phyloP scores from a whole-genome alignment of 495 filamentous ascomycete genomes.

The Hyaloscypha bicolor region DNA sequence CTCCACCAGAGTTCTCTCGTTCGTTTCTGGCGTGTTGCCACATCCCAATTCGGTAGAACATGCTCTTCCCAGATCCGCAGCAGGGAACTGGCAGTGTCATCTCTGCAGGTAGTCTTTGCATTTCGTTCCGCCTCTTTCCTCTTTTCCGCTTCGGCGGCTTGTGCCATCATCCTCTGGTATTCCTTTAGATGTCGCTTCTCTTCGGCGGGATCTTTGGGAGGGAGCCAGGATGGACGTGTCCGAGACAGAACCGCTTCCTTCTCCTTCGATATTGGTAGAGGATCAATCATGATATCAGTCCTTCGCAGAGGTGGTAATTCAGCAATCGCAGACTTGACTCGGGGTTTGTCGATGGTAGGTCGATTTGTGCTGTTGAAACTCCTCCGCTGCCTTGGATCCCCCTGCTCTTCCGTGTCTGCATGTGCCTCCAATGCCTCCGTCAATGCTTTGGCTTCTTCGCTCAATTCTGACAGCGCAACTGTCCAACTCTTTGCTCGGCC shows the following conservation, averaged over 20 bases:
- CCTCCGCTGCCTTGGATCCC: constrained; percentile 36
- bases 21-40: constrained; percentile 67
- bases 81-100: constrained; percentile 63
- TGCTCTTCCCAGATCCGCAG: constrained; percentile 86
- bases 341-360: constrained; percentile 55
- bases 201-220: constrained; percentile 90
- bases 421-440: constrained; percentile 88
- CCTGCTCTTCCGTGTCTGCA: constrained; percentile 64
- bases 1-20: constrained; percentile 95
- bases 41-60: constrained; percentile 84
- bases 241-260: constrained; percentile 91
- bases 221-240: constrained; percentile 92
- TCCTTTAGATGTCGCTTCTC: constrained; percentile 89
- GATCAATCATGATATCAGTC: constrained; percentile 94
- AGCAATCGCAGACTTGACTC: constrained; percentile 55
- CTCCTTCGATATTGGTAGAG: constrained; percentile 92
- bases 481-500: constrained; percentile 85
- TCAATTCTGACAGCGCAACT: constrained; percentile 74
- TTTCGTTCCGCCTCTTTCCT: constrained; percentile 54
- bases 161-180: constrained; percentile 91
- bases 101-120: constrained; percentile 58
- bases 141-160: constrained; percentile 69
- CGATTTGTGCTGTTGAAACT: constrained; percentile 44
- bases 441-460: constrained; percentile 83
- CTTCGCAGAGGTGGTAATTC: constrained; percentile 83